phyloP scores from a whole-genome alignment of 2,329 filamentous ascomycete species.

The Teratosphaeria viscida region DNA sequence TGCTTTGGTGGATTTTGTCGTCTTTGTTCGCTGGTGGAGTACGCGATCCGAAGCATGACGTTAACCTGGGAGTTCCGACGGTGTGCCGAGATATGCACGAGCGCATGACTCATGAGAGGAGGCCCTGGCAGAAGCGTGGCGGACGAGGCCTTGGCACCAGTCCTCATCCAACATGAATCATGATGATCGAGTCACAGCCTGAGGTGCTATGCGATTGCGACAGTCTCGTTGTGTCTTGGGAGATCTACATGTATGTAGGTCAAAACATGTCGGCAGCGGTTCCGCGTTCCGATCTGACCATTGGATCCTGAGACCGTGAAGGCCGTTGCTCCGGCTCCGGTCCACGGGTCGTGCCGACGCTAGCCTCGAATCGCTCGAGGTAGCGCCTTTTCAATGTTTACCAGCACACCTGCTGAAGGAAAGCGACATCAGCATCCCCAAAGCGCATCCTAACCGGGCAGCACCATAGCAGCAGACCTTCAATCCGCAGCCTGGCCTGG shows the following conservation, averaged over 20 bases:
- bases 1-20: background rate
- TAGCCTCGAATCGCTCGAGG: background rate
- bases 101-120: background rate
- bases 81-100: background rate
- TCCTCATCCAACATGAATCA: background rate
- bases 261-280: too few relatives aligned
- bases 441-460: background rate
- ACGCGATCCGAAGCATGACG: background rate
- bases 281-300: too few relatives aligned
- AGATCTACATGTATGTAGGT: too few relatives aligned
- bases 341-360: too few relatives aligned
- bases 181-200: background rate
- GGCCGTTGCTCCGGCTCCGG: background rate
- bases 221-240: background rate
- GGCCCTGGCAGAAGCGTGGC: background rate
- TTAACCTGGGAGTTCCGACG: background rate
- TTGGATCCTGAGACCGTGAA: too few relatives aligned
- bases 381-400: background rate
- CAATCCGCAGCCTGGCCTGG: background rate
- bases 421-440: background rate
- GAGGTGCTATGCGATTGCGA: background rate
- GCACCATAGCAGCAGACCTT: background rate
- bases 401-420: background rate
- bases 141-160: background rate
- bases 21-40: background rate